Evolutionary conservation across 495 filamentous ascomycete genomes (phyloP).

Genomic region (Penicillium soppii): DNA sequence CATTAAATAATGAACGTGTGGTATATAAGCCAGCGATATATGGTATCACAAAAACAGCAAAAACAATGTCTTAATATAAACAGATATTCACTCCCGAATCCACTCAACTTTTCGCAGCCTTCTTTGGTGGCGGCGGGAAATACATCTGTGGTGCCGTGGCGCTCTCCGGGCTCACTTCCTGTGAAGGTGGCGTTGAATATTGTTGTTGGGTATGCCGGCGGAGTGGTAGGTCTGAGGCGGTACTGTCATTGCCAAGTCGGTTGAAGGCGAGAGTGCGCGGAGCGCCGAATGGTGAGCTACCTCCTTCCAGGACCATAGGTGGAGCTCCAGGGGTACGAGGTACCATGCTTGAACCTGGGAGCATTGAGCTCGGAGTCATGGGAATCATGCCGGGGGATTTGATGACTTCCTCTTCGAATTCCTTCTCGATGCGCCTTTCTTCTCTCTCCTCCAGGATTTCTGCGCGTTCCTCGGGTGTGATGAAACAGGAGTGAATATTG

Average conservation of each 20-base stretch:
- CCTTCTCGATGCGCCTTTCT: slow-evolving; percentile 41
- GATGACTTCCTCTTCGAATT: slow-evolving; percentile 44
- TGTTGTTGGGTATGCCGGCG: slow-evolving; percentile 27
- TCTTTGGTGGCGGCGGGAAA: slow-evolving; percentile 47
- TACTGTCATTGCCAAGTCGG: slow-evolving; percentile 24
- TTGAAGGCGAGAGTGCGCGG: slow-evolving; percentile 47
- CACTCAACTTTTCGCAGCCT: slow-evolving; percentile 29
- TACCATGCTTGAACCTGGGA: slow-evolving; percentile 14
- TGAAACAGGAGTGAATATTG: slow-evolving; percentile 60
- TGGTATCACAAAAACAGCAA: slow-evolving; percentile 24
- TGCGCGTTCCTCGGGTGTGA: slow-evolving; percentile 46
- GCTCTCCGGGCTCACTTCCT: slow-evolving; percentile 18
- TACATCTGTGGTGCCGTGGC: slow-evolving; percentile 29
- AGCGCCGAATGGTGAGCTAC: slow-evolving; percentile 37
- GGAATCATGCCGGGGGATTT: slow-evolving; percentile 44
- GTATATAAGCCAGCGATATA: slow-evolving; percentile 9
- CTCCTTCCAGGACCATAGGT: slow-evolving; percentile 19
- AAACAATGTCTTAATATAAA: slow-evolving; percentile 1
- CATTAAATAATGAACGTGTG: slow-evolving; percentile 9
- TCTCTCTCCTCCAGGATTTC: slow-evolving; percentile 34
- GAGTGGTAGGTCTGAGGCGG: slow-evolving; percentile 42
- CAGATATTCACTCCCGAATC: background rate
- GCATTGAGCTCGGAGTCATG: slow-evolving; percentile 25
- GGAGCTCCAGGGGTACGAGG: slow-evolving; percentile 29
- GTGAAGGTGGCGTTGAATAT: slow-evolving; percentile 20